phyloP scores from a whole-genome alignment of 176 grass and related monocot genomes.

The Carex littledalei region DNA sequence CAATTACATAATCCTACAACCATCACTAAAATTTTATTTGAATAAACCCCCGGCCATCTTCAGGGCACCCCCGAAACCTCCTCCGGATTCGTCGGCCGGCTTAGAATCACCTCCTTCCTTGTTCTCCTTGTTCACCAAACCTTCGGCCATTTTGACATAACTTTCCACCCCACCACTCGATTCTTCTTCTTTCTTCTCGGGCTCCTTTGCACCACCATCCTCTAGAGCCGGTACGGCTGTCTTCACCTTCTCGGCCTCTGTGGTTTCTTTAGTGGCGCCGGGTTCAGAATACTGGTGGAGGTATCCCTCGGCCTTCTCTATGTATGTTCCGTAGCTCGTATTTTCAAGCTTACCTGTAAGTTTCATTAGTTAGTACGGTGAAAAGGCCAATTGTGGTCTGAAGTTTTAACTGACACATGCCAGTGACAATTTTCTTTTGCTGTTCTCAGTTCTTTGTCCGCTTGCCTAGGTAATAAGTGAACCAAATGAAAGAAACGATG shows the following conservation, averaged over 20 bases:
- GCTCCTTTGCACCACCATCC: background rate
- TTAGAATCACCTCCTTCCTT: background rate
- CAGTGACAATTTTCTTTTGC: background rate
- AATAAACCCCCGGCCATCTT: constrained; percentile 30
- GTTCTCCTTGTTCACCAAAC: constrained; percentile 29
- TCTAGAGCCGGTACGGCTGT: background rate
- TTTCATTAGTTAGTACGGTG: background rate
- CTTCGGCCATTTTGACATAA: constrained; percentile 26
- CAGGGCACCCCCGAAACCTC: constrained; percentile 24
- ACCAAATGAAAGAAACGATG: background rate
- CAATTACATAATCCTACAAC: constrained; percentile 1
- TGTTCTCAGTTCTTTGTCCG: background rate
- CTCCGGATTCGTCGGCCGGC: background rate
- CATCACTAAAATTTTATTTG: constrained; percentile 24
- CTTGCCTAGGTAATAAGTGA: background rate
- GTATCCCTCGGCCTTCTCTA: constrained; percentile 29
- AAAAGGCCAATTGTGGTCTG: background rate
- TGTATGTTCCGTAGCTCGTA: constrained; percentile 16
- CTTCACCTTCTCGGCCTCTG: background rate
- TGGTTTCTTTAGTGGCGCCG: background rate
- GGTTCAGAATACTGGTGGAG: constrained; percentile 26
- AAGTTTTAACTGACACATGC: background rate
- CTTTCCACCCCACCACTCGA: background rate
- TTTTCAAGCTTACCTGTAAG: constrained; percentile 25
- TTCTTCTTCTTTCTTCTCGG: constrained; percentile 18